Base-by-base conservation (phyloP, 139 green algal species). In the Chlamydomonas eustigma region DNA sequence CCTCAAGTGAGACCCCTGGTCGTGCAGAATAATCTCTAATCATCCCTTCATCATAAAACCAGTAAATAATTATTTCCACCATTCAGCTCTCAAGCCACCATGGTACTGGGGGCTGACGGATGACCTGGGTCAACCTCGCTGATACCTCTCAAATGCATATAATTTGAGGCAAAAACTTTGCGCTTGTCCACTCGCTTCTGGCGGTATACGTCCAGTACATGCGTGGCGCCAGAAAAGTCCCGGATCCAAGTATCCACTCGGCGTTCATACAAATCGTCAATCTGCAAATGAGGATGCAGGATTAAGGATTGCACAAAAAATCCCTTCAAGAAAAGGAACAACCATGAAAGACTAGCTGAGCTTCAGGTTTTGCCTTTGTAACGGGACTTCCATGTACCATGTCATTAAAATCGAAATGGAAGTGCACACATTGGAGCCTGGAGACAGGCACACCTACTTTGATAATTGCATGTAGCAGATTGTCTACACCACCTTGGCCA, bases 171-270 rank as follows among this genome's bases (percentile, higher is more conserved):
- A 31, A 88, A 87, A 6, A 90, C 78, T 76, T 88, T 90, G 50
- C 84, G 82, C 76, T 91, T 91, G 82, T 91, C 87, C 12, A 91
- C 84, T 8, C 82, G 78, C 76, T 88, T 88, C 31, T 84, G 75
- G 24, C 74, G 74, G 82, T 91, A 91, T 28, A 91, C 86, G 74
- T 91, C 86, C 39, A 91, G 79, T 28, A 90, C 67, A 36, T 91
- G 87, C 1, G 82, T 85, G 22, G 87, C 87, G 22, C 79, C 79
- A 2, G 75, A 44, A 12, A 83, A 88, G 81, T 88, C 83, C 1
- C 85, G 81, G 77, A 91, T 89, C 84, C 85, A 90, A 1, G 83
- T 86, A 68, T 91, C 87, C 28, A 91, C 83, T 4, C 87, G 84
- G 25, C 83, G 84, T 74, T 91, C 80, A 35, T 85, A 66, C 68